These are phyloP conservation scores for Russula sp. DNA, from an alignment of 768 basidiomycete genomes.

Conservation along the genomic window DNA sequence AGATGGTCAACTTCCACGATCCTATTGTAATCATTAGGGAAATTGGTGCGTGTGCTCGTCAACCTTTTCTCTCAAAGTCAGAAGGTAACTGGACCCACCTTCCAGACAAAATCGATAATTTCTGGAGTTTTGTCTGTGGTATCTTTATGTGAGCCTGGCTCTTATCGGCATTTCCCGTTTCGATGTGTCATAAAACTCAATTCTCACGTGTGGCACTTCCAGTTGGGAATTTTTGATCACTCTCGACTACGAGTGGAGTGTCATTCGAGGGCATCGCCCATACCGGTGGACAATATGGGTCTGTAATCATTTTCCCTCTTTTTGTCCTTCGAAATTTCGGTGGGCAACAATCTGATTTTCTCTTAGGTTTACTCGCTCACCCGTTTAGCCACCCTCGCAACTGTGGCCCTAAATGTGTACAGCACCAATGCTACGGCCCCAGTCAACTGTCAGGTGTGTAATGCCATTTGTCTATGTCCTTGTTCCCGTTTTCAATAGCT, in stretches of 20 bases:
- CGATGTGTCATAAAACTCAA: background rate
- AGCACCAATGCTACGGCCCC: background rate
- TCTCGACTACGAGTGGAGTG: background rate
- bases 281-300: slow-evolving; percentile 22
- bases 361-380: slow-evolving; percentile 19
- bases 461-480: background rate
- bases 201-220: background rate
- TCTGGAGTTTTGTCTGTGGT: background rate
- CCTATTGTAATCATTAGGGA: background rate
- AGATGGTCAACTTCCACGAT: background rate
- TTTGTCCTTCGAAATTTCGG: background rate
- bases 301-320: background rate
- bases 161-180: too few relatives aligned
- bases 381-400: background rate
- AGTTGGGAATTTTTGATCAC: background rate
- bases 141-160: background rate
- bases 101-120: background rate
- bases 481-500: background rate
- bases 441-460: slow-evolving; percentile 18
- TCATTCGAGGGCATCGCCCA: slow-evolving; percentile 6
- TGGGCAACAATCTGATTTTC: background rate
- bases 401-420: slow-evolving; percentile 1
- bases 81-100: background rate
- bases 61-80: background rate
- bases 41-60: background rate